Percentiles rank a stretch among this genome's conserved stretches.
These are phyloP conservation scores for Capsella bursapastoris DNA, from an alignment of 345 rosid genomes.

Conservation along the genomic window DNA sequence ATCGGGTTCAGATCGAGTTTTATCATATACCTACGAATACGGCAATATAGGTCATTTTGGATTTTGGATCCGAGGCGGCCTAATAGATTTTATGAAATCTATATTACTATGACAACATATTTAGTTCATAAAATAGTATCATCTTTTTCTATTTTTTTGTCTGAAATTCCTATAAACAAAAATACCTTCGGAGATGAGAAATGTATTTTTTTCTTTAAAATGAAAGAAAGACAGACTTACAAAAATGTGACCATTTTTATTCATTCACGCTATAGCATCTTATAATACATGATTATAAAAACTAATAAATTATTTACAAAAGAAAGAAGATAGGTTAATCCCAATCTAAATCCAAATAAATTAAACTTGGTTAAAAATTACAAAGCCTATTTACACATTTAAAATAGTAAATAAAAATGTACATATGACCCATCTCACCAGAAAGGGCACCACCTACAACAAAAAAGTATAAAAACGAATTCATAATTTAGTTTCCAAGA, in stretches of 20 bases:
- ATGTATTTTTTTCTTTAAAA: not conserved
- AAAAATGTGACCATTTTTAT: conserved; percentile 22
- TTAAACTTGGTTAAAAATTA: conserved; percentile 23
- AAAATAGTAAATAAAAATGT: conserved; percentile 1
- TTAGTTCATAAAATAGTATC: not conserved
- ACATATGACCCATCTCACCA: conserved; percentile 59
- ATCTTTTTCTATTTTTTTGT: not conserved
- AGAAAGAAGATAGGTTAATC: conserved; percentile 8
- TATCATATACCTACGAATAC: no score
- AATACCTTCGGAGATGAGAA: not conserved
- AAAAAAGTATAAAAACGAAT: not conserved
- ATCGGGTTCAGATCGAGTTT: no score
- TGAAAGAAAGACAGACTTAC: not conserved
- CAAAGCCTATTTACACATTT: conserved; percentile 34
- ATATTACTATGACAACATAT: no score
- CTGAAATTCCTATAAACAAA: not conserved
- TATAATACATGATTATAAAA: conserved; percentile 14
- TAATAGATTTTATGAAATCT: no score
- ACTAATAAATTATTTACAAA: conserved; percentile 37
- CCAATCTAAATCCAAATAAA: conserved; percentile 22
- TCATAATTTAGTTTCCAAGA: not conserved
- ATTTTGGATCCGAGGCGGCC: no score
- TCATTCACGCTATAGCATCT: conserved; percentile 16
- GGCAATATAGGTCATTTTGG: no score
- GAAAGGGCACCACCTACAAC: conserved; percentile 94